These are phyloP conservation scores for Alternaria panax DNA, from an alignment of 2,329 filamentous ascomycete species.

Conservation along the genomic window DNA sequence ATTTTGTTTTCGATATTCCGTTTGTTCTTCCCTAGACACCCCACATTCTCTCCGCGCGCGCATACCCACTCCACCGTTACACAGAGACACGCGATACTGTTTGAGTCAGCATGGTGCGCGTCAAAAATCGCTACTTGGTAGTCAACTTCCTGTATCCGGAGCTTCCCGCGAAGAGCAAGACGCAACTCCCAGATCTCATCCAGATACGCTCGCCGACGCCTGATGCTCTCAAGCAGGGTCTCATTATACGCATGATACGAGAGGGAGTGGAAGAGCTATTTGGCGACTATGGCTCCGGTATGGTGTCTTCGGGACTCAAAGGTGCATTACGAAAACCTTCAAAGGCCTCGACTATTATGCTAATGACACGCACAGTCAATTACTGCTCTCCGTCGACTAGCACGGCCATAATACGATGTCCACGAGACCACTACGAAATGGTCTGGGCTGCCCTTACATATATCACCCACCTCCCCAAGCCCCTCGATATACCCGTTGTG, in stretches of 20 bases:
- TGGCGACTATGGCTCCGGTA: constrained; percentile 87
- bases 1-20: constrained; percentile 1
- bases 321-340: constrained; percentile 56
- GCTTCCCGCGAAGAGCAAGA: constrained; percentile 47
- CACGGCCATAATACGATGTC: constrained; percentile 87
- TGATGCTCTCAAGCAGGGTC: constrained; percentile 70
- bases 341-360: neutral
- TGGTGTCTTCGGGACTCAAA: constrained; percentile 71
- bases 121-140: constrained; percentile 96
- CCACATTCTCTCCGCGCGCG: neutral
- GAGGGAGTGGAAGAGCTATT: constrained; percentile 47
- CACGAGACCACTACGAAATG: constrained; percentile 81
- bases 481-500: constrained; percentile 70
- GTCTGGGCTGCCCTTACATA: constrained; percentile 90
- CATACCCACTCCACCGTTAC: neutral
- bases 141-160: constrained; percentile 90
- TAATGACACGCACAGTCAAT: constrained; percentile 68
- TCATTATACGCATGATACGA: constrained; percentile 71
- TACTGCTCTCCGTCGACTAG: constrained; percentile 93
- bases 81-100: neutral
- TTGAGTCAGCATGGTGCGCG: constrained; percentile 76
- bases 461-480: constrained; percentile 72
- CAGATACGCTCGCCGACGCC: constrained; percentile 81
- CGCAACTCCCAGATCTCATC: constrained; percentile 66
- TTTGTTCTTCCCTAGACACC: neutral